Evolutionary conservation across 441 rosid species (phyloP).

Genomic region (Francoa sonchifolia): DNA sequence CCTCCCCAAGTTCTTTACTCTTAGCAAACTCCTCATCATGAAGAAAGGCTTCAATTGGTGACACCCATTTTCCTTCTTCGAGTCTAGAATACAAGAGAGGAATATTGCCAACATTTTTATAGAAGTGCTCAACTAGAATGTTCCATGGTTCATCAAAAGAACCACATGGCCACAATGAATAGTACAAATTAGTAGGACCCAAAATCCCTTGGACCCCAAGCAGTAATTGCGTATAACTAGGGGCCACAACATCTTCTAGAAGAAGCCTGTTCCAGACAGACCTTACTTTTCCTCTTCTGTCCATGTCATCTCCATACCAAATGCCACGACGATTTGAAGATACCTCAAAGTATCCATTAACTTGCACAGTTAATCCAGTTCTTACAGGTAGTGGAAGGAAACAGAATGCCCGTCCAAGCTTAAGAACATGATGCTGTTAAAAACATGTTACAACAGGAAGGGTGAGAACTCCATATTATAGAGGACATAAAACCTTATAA

Average conservation of each 20-base stretch:
- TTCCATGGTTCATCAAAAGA: conserved; percentile 95
- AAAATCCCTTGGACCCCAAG: conserved; percentile 60
- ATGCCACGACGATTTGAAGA: conserved; percentile 97
- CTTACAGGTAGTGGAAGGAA: conserved; percentile 94
- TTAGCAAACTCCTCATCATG: conserved; percentile 62
- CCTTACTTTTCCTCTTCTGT: conserved; percentile 94
- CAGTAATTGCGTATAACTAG: conserved; percentile 49
- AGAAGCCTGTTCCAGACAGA: conserved; percentile 94
- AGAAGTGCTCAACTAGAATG: conserved; percentile 74
- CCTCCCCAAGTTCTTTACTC: conserved; percentile 75
- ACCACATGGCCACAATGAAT: conserved; percentile 80
- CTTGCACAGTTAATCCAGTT: conserved; percentile 84
- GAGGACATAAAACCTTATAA: too few species aligned
- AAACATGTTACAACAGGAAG: conserved; percentile 17
- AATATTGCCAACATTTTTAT: conserved; percentile 47
- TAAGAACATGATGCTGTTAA: conserved; percentile 52
- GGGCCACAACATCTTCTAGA: conserved; percentile 85
- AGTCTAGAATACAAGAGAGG: conserved; percentile 62
- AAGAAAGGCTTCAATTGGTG: conserved; percentile 76
- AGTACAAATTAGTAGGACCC: conserved; percentile 51
- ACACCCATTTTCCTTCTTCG: conserved; percentile 76
- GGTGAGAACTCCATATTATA: conserved; percentile 13
- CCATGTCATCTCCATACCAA: conserved; percentile 99
- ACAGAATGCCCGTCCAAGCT: conserved; percentile 89
- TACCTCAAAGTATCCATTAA: conserved; percentile 96